Base-by-base conservation (phyloP, 139 green algal genomes). In the Chlorella sp. region DNA sequence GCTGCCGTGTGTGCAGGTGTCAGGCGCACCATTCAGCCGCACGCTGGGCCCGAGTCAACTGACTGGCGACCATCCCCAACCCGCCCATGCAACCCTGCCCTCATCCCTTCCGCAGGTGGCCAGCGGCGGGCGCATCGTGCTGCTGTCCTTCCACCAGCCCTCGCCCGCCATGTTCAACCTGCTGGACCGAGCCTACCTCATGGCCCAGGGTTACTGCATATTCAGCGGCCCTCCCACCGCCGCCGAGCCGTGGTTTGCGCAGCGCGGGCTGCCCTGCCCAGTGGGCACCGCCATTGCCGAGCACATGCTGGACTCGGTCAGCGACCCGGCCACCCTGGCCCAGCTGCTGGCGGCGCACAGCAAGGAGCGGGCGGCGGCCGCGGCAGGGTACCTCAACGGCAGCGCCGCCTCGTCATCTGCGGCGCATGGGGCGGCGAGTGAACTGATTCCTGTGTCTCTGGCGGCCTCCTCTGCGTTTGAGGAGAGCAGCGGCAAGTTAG, bases 61-160 rank as follows among this genome's bases (percentile, higher is more conserved):
- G n/a, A n/a, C n/a, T n/a, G n/a, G n/a, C n/a, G n/a, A n/a, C n/a
- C 46, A 54, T 54, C 8, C 46, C 46, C 46, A 32, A 43, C 22
- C 54, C 76, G 19, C 3, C n/a, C 19, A 7, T 28, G 19, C 20
- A 34, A 46, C 44, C 46, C 7, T 44, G 56, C 48, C 81, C 62
- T 38, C 36, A 13, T 20, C 20, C 7, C 38, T 20, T 24, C 5
- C 51, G 69, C 64, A 84, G 73, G 86, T 94, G 26, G 91, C 89
- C 20, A 62, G 48, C 14, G 69, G 76, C 32, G 92, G 91, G 8
- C 90, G 92, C 44, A 92, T 95, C 48, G 94, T 97, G n/a, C 75
- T 95, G 48, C 67, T 93, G 17, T 94, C 92, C 13, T 85, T 97
- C 56, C 94, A 97, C 91, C 94, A 97, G 89, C 94, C 94, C 56